Evolutionary conservation across 2,329 filamentous ascomycete species (phyloP).

Genomic region (Aspergillus amoenus): DNA sequence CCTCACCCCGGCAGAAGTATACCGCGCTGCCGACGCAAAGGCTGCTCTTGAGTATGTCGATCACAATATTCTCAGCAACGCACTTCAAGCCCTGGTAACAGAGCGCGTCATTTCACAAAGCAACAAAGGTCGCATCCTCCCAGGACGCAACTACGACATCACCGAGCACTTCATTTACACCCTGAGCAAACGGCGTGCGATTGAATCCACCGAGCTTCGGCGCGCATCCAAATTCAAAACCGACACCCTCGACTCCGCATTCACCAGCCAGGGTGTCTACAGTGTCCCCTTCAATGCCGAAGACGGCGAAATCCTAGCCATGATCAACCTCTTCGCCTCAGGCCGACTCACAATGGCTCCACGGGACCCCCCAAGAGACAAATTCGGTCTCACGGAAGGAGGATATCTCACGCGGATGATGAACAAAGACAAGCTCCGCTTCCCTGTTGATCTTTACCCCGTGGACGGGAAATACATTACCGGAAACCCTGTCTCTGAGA

Average conservation of each 20-base stretch:
- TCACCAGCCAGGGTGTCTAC: constrained; percentile 32
- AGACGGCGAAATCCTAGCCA: constrained; percentile 45
- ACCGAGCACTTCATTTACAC: constrained; percentile 42
- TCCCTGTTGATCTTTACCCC: constrained; percentile 42
- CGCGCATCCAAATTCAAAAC: constrained; percentile 45
- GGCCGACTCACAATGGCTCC: constrained; percentile 38
- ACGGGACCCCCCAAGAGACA: constrained; percentile 41
- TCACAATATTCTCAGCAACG: constrained; percentile 37
- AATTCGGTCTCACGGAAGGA: constrained; percentile 48
- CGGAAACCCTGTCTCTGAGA: constrained; percentile 38
- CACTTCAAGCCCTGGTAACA: constrained; percentile 41
- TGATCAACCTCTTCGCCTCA: constrained; percentile 42
- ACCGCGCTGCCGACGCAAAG: constrained; percentile 38
- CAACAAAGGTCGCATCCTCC: constrained; percentile 40
- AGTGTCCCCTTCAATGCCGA: constrained; percentile 38
- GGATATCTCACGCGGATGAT: constrained; percentile 49
- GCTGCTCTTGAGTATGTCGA: constrained; percentile 33
- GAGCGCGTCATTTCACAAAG: constrained; percentile 41
- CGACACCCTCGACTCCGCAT: constrained; percentile 39
- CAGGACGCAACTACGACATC: constrained; percentile 46
- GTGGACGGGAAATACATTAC: constrained; percentile 36
- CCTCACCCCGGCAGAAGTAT: constrained; percentile 43
- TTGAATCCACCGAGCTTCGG: constrained; percentile 41
- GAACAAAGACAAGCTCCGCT: constrained; percentile 45
- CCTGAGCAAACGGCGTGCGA: constrained; percentile 41